Evolutionary conservation across 305 asterid genomes (phyloP).

Genomic region (Euphrasia arctica): DNA sequence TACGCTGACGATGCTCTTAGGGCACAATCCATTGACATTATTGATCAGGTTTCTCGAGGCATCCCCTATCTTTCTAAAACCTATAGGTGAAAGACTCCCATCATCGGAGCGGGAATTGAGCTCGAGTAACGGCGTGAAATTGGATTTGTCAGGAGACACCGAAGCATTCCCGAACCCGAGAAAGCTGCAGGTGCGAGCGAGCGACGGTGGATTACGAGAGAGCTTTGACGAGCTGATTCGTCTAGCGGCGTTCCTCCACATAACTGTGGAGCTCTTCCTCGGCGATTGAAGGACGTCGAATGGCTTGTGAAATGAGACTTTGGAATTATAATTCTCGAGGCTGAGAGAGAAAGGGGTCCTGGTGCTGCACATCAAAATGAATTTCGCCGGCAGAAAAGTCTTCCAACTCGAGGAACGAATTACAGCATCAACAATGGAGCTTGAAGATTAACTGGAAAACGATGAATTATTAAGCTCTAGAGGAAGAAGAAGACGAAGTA

Average conservation of each 20-base stretch:
- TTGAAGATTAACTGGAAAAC: neutral
- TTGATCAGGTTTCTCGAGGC: slow-evolving; percentile 26
- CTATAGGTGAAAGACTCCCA: slow-evolving; percentile 30
- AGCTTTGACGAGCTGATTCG: slow-evolving; percentile 34
- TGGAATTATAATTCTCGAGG: slow-evolving; percentile 32
- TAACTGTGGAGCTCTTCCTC: slow-evolving; percentile 40
- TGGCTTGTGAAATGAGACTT: slow-evolving; percentile 30
- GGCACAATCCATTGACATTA: slow-evolving; percentile 31
- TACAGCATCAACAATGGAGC: neutral
- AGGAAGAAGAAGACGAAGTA: neutral
- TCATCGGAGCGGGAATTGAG: slow-evolving; percentile 31
- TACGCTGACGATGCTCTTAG: slow-evolving; percentile 55
- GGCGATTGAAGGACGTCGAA: slow-evolving; percentile 26
- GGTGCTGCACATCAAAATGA: slow-evolving; percentile 52
- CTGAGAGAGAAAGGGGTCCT: slow-evolving; percentile 37
- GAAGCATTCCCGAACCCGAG: slow-evolving; percentile 44
- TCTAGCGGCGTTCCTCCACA: slow-evolving; percentile 72
- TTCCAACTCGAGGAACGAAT: neutral
- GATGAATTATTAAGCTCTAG: slow-evolving; percentile 4
- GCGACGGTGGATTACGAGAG: slow-evolving; percentile 27
- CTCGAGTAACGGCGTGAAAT: slow-evolving; percentile 32
- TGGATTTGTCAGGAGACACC: slow-evolving; percentile 27
- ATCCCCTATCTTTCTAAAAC: slow-evolving; percentile 29
- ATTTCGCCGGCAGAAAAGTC: slow-evolving; percentile 18
- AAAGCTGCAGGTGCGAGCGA: slow-evolving; percentile 38